Percentiles rank a stretch among this genome's conserved stretches.
Conservation (phyloP, 352 stramenopile genomes). For the Thraustochytrium striatum region DNA sequence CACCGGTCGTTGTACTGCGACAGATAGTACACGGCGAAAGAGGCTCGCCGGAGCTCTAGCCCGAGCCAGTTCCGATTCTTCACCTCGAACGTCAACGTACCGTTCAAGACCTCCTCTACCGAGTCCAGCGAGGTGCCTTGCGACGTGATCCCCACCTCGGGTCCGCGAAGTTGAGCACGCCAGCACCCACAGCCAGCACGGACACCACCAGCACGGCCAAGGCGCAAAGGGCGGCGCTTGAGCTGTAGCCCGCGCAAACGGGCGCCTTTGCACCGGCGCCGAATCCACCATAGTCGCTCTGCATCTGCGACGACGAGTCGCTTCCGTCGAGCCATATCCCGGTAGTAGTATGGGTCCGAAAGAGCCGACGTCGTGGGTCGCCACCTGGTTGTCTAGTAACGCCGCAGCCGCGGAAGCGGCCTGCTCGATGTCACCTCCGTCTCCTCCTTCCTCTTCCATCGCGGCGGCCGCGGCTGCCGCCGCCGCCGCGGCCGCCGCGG, state of each 20-base stretch:
- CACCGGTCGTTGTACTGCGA: conserved; percentile 5
- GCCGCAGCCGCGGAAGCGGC: background rate
- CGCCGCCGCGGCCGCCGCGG: background rate
- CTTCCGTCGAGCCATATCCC: background rate
- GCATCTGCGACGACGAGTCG: no score
- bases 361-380: background rate
- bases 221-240: background rate
- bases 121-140: background rate
- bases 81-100: conserved; percentile 9
- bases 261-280: background rate
- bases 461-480: background rate
- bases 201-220: background rate
- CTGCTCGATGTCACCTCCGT: background rate
- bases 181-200: background rate
- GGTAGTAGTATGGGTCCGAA: conserved; percentile 1
- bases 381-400: no score
- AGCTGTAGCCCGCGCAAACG: background rate
- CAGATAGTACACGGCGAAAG: conserved; percentile 21
- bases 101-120: background rate
- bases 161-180: background rate
- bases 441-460: background rate
- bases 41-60: background rate
- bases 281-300: no score
- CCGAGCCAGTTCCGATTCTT: conserved; percentile 16
- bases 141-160: background rate